Conservation (phyloP, 2,329 filamentous ascomycete species). For the Reticulascus tulasneorum region DNA sequence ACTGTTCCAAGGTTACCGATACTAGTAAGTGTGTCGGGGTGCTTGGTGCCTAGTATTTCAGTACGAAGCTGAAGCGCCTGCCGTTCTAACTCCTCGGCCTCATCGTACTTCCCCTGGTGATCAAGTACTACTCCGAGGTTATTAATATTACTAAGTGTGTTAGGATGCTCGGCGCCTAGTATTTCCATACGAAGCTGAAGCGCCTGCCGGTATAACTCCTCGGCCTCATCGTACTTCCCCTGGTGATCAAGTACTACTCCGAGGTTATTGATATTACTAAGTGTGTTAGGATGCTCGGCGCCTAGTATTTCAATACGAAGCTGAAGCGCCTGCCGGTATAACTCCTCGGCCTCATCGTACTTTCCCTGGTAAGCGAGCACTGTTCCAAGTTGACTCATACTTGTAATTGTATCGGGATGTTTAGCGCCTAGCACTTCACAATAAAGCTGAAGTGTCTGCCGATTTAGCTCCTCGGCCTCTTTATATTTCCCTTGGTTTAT, state of each 20-base stretch:
- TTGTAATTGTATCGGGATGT: conserved; percentile 7
- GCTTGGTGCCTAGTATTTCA: no score
- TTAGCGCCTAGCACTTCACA: conserved; percentile 12
- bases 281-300: no score
- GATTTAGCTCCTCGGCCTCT: conserved; percentile 15
- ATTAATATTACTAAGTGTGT: no score
- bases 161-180: no score
- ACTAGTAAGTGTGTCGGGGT: no score
- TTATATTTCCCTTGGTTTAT: conserved; percentile 6
- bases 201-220: not conserved
- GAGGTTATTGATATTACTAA: no score
- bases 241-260: not conserved
- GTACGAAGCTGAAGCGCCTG: no score
- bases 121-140: not conserved
- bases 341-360: not conserved
- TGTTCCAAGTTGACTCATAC: not conserved
- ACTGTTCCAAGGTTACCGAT: no score
- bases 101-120: not conserved
- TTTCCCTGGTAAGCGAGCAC: not conserved
- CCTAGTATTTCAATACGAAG: no score
- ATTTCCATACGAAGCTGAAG: conserved; percentile 1
- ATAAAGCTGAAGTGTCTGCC: conserved; percentile 9
- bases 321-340: not conserved
- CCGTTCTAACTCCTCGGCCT: not conserved
- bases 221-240: not conserved